These are phyloP conservation scores for Funneliformis caledonium DNA, from an alignment of 371 early-diverging fungal species.

Conservation along the genomic window DNA sequence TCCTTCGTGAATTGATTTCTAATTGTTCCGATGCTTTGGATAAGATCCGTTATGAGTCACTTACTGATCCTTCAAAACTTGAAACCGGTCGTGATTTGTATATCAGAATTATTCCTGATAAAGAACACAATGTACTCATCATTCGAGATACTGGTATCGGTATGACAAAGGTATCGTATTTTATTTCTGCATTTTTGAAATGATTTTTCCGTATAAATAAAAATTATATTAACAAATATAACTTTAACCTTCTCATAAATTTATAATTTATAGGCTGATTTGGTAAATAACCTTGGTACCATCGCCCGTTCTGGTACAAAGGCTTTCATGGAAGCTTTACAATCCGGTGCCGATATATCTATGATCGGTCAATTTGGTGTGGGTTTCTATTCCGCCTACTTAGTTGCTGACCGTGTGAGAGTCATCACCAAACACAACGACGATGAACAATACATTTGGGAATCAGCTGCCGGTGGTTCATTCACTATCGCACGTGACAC, in stretches of 20 bases:
- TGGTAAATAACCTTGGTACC: slow-evolving; percentile 95
- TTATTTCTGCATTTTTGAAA: not conserved
- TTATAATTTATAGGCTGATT: slow-evolving; percentile 46
- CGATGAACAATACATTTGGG: slow-evolving; percentile 95
- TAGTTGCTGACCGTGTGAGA: slow-evolving; percentile 94
- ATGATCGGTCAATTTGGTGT: slow-evolving; percentile 99
- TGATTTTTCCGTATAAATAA: not conserved
- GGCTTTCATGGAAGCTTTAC: slow-evolving; percentile 89
- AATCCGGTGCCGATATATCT: slow-evolving; percentile 80
- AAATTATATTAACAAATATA: not conserved
- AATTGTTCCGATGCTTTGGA: slow-evolving; percentile 95
- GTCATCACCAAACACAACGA: slow-evolving; percentile 96
- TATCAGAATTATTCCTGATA: slow-evolving; percentile 88
- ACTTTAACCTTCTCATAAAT: not conserved
- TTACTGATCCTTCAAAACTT: slow-evolving; percentile 80
- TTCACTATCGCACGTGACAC: slow-evolving; percentile 92
- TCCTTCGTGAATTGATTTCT: slow-evolving; percentile 93
- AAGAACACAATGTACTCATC: slow-evolving; percentile 70
- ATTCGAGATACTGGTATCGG: slow-evolving; percentile 91
- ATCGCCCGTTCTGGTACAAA: slow-evolving; percentile 97
- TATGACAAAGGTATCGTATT: slow-evolving; percentile 81
- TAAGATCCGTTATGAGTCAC: slow-evolving; percentile 88
- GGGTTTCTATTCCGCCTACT: slow-evolving; percentile 98
- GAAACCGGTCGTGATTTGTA: slow-evolving; percentile 78
- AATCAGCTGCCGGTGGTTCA: slow-evolving; percentile 89